Evolutionary conservation across 768 basidiomycete species (phyloP), one percentile per base, ranked within the genome.

Genomic region (Artomyces pyxidatus): DNA sequence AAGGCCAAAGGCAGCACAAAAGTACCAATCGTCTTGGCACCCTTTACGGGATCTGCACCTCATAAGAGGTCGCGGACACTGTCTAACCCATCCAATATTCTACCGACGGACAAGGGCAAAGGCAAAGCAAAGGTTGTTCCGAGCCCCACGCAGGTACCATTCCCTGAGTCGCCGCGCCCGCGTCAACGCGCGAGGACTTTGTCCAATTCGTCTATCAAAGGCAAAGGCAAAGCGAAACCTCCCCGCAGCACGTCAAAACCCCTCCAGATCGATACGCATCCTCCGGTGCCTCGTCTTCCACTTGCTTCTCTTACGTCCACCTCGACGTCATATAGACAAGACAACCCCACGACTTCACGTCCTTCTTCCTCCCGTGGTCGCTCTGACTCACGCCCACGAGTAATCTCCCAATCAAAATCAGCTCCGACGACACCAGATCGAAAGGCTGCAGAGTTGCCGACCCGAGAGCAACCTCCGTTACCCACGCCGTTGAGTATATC

Each of bases 321-420:
- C 17, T 44, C 43, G 8, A 42, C 6, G 19, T 37, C 37, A 23
- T 23, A 23, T 12, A 11, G 10, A 16, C 14, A 17, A 16, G 38
- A 47, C 30, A 16, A 42, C 26, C 23, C 3, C 28, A 41, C 44
- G 47, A 45, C 46, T 12, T 48, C 53, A 1, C 50, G 53, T 25
- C 45, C 43, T 8, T 47, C 42, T n/a, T n/a, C n/a, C n/a, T n/a
- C n/a, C n/a, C n/a, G n/a, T n/a, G n/a, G n/a, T n/a, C n/a, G n/a
- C n/a, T n/a, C n/a, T n/a, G n/a, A n/a, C n/a, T n/a, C n/a, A n/a
- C n/a, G n/a, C n/a, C 14, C 19, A 26, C 17, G 16, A 35, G 28
- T 11, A 26, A 35, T 14, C 32, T 42, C 12, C 19, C 32, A 21
- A 35, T 30, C 50, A 21, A 50, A 23, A 19, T 27, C 53, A 9